Evolutionary conservation across 768 basidiomycete genomes (phyloP).

Genomic region (Amanita fuliginea): DNA sequence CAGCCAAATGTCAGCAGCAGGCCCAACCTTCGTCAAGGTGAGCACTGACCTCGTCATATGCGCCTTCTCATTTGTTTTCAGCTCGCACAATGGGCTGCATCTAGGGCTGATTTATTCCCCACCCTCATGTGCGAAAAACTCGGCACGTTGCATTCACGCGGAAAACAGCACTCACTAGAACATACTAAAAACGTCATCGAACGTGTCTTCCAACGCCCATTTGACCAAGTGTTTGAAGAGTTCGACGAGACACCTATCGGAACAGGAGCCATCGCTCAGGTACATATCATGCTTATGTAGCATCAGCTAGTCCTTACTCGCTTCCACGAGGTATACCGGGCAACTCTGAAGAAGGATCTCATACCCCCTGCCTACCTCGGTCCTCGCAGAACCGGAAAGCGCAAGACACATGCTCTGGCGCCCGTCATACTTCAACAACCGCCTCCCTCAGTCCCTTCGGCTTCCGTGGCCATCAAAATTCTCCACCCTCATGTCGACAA

Average conservation of each 20-base stretch:
- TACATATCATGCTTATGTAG: conserved; percentile 12
- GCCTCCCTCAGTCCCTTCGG: conserved; percentile 64
- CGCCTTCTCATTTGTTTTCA: conserved; percentile 20
- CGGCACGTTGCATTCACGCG: conserved; percentile 82
- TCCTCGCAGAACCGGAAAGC: conserved; percentile 43
- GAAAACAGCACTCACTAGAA: conserved; percentile 63
- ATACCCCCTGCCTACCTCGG: conserved; percentile 78
- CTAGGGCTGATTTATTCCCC: conserved; percentile 90
- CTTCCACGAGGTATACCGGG: conserved; percentile 67
- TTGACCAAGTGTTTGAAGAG: conserved; percentile 83
- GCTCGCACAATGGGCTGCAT: conserved; percentile 98
- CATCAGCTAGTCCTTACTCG: not conserved
- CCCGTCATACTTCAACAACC: conserved; percentile 54
- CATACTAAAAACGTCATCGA: conserved; percentile 82
- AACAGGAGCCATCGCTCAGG: conserved; percentile 98
- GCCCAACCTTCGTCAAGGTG: conserved; percentile 96
- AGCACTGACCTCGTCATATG: conserved; percentile 7
- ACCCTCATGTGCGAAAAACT: conserved; percentile 73
- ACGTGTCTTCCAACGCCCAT: conserved; percentile 69
- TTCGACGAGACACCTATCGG: conserved; percentile 86
- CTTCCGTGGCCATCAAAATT: conserved; percentile 91
- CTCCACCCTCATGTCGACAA: conserved; percentile 82
- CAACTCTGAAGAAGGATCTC: conserved; percentile 72
- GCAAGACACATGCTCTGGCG: conserved; percentile 33
- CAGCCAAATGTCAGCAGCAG: conserved; percentile 83